Conservation (phyloP, 768 basidiomycete genomes). For the Mycena haematopus region DNA sequence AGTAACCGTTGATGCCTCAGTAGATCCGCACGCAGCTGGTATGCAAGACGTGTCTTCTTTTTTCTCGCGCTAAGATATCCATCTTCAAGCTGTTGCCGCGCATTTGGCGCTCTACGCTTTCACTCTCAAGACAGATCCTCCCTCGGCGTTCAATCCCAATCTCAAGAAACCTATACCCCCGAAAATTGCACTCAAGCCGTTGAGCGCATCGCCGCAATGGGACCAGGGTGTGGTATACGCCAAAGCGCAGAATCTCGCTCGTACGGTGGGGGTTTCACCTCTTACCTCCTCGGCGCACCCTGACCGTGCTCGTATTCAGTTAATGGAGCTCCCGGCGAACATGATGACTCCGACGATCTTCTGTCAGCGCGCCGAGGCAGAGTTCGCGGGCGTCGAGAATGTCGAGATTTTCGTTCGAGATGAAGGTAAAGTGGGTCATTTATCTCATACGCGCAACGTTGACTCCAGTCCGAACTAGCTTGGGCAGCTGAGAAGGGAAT, state of each 20-base stretch:
- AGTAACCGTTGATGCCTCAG: constrained; percentile 65
- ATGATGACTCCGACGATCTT: constrained; percentile 88
- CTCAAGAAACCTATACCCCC: constrained; percentile 56
- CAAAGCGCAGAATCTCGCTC: constrained; percentile 78
- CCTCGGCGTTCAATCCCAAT: constrained; percentile 70
- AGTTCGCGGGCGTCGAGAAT: constrained; percentile 69
- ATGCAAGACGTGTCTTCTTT: constrained; percentile 30
- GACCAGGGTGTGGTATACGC: constrained; percentile 76
- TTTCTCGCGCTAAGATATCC: constrained; percentile 3
- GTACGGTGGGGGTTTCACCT: constrained; percentile 57
- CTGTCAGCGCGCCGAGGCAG: constrained; percentile 69
- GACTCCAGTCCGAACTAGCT: constrained; percentile 43
- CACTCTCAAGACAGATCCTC: constrained; percentile 75
- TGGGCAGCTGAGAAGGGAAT: constrained; percentile 89
- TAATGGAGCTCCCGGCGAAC: constrained; percentile 87
- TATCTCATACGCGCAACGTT: constrained; percentile 2
- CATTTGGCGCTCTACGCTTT: constrained; percentile 80
- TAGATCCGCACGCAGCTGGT: constrained; percentile 84
- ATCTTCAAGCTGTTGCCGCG: constrained; percentile 70
- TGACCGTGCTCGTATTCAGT: constrained; percentile 42
- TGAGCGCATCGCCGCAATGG: constrained; percentile 65
- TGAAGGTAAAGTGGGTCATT: constrained; percentile 55
- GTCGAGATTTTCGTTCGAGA: constrained; percentile 76
- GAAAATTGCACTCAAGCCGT: constrained; percentile 55
- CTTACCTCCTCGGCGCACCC: constrained; percentile 2